Base-by-base conservation (phyloP, 2,329 filamentous ascomycete genomes). In the Stachybotrys chartarum region DNA sequence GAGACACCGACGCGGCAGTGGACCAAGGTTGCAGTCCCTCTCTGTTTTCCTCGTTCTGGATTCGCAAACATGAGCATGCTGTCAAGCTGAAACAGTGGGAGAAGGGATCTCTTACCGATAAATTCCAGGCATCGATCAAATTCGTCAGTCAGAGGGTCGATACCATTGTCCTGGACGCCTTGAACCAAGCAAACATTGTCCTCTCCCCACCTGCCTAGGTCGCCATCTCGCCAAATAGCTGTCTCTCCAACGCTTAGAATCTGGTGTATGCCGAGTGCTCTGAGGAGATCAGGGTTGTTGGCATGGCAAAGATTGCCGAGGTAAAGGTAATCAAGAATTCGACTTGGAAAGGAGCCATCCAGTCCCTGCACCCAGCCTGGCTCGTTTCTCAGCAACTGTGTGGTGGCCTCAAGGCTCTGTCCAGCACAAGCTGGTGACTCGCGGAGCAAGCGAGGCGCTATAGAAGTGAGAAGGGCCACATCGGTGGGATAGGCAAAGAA, bases 1-100 rank as follows among this genome's bases (percentile, higher is more conserved):
- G 92, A 97, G 54, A 99, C 94, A 51, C 94, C 94, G 7, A 99
- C 94, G 17, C 94, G 87, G 69, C 94, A 99, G 70, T 99, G 94
- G 16, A 99, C 94, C 55, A 99, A 79, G 0, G 94, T 97, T 30
- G 93, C 91, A 5, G 84, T 90, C 32, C 88, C 87, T 48, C 88
- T 87, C 44, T 75, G 74, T 66, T 87, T 89, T 42, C 93, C 92
- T 62, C 85, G 84, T 62, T 91, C 94, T 97, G 64, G 54, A 50
- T 14, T 7, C 8, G 18, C 49, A 35, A 50, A n/a, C 48, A 17
- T 57, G 56, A 60, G 49, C 52, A 55, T 10, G 31, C 32, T 3
- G 18, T 39, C 11, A 42, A 14, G 8, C 35, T 42, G 35, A 14
- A 5, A 12, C 47, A 54, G 8, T 49, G 53, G 46, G 14, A 17